Evolutionary conservation across 331 rosid species (phyloP).

Genomic region (Telfairia occidentalis): DNA sequence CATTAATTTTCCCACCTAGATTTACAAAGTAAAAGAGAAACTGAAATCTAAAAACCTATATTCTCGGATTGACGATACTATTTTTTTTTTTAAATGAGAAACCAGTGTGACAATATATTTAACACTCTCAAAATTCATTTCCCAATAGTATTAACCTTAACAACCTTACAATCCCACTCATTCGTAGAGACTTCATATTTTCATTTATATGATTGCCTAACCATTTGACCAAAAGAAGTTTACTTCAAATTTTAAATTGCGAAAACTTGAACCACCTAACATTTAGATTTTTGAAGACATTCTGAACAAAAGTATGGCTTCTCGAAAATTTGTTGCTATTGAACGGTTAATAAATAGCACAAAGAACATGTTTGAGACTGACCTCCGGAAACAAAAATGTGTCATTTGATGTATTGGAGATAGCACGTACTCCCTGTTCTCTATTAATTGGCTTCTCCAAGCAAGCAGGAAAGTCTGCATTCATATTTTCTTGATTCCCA

Average conservation of each 20-base stretch:
- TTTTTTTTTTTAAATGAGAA: too few species aligned
- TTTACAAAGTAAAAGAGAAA: neutral
- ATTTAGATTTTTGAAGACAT: neutral
- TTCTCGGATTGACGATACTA: neutral
- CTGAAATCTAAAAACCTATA: neutral
- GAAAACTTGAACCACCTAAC: neutral
- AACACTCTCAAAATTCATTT: neutral
- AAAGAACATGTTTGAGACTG: slow-evolving; percentile 20
- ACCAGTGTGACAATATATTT: neutral
- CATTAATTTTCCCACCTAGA: neutral
- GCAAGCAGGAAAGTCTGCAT: slow-evolving; percentile 59
- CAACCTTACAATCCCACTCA: neutral
- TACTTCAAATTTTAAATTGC: neutral
- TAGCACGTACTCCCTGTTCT: slow-evolving; percentile 20
- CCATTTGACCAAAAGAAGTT: neutral
- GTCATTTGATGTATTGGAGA: slow-evolving; percentile 33
- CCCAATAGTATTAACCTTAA: neutral
- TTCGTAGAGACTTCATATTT: neutral
- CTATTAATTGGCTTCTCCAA: slow-evolving; percentile 41
- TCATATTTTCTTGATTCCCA: slow-evolving; percentile 51
- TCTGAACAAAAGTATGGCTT: slow-evolving; percentile 8
- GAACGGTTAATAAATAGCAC: slow-evolving; percentile 7
- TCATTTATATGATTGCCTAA: neutral
- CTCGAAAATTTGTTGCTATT: neutral
- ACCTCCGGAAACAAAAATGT: slow-evolving; percentile 81